Evolutionary conservation across 805 yeast species (phyloP).

Genomic region (Wickerhamiella lipophila): DNA sequence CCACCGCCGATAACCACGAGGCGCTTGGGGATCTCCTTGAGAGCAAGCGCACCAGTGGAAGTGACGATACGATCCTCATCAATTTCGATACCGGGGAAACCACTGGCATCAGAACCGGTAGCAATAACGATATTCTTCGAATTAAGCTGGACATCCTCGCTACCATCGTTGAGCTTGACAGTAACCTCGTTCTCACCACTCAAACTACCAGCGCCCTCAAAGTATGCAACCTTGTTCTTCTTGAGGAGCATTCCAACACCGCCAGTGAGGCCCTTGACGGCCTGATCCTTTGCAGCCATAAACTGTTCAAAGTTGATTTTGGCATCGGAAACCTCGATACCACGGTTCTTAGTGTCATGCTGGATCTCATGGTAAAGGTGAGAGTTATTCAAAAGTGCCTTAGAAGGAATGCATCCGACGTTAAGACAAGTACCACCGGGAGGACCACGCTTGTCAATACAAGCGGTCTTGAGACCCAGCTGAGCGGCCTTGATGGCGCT

Average conservation of each 20-base stretch:
- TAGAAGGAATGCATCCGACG: conserved; percentile 98
- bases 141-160: conserved; percentile 54
- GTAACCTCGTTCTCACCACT: conserved; percentile 63
- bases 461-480: conserved; percentile 85
- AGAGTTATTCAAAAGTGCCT: conserved; percentile 87
- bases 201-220: conserved; percentile 86
- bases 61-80: conserved; percentile 96
- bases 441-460: conserved; percentile 91
- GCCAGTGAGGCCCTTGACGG: conserved; percentile 80
- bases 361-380: conserved; percentile 80
- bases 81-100: conserved; percentile 94
- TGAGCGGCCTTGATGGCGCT: conserved; percentile 99
- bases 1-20: conserved; percentile 97
- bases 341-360: conserved; percentile 74
- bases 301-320: conserved; percentile 61
- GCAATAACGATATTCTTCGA: conserved; percentile 90
- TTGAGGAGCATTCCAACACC: conserved; percentile 93
- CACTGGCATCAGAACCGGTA: conserved; percentile 96
- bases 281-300: conserved; percentile 84
- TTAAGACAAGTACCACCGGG: conserved; percentile 98
- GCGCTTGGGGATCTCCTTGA: conserved; percentile 84
- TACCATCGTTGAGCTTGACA: conserved; percentile 79
- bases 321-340: conserved; percentile 73
- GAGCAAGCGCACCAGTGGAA: conserved; percentile 80
- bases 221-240: conserved; percentile 87